Conservation (phyloP, 805 yeast species). For the Saccharomycopsis synnaedendra region DNA sequence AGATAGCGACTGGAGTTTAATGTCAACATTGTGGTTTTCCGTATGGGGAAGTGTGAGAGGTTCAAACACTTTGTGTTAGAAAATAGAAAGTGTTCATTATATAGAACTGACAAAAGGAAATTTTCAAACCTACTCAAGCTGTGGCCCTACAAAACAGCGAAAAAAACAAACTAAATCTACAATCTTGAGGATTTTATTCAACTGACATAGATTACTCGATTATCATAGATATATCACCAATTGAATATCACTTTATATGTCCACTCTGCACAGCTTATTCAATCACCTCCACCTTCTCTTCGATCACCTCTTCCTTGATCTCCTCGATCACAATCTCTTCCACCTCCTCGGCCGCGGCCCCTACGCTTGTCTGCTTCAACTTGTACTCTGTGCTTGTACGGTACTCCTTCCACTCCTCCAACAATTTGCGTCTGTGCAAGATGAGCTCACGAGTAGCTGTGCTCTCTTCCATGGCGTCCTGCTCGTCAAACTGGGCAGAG, state of each 20-base stretch:
- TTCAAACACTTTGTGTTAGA: no score
- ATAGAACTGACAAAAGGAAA: no score
- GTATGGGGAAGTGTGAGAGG: no score
- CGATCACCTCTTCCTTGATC: slow-evolving; percentile 62
- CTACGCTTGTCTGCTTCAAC: slow-evolving; percentile 35
- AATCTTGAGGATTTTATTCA: no score
- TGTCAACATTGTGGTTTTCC: no score
- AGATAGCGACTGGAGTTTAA: no score
- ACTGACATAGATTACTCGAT: no score
- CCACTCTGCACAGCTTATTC: slow-evolving; percentile 23
- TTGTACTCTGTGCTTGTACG: slow-evolving; percentile 41
- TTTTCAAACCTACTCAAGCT: no score
- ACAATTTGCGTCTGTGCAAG: slow-evolving; percentile 66
- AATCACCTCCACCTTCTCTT: slow-evolving; percentile 61
- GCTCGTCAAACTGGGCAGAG: slow-evolving; percentile 87
- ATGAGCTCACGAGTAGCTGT: slow-evolving; percentile 86
- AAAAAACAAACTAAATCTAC: neutral
- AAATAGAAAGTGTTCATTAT: no score
- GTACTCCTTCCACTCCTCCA: slow-evolving; percentile 81
- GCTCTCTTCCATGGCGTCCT: slow-evolving; percentile 91
- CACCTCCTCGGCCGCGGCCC: slow-evolving; percentile 32
- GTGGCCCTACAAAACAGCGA: no score
- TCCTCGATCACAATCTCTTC: slow-evolving; percentile 64
- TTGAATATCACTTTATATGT: neutral
- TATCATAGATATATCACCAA: neutral